Conservation (phyloP, 164 flowering plant species). For the Magnolia sinica region DNA sequence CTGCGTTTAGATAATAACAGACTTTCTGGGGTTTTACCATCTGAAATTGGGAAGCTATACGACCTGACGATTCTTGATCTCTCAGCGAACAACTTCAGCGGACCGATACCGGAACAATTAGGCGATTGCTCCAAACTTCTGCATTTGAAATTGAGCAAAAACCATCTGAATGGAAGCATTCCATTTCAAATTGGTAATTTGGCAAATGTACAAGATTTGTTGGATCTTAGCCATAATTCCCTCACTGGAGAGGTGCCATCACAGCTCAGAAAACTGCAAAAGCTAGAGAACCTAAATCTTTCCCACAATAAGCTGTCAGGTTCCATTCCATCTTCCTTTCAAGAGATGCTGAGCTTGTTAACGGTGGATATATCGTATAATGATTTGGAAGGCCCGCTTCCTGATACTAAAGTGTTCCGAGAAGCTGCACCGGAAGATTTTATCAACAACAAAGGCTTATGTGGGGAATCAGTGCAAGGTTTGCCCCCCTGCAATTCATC, state of each 20-base stretch:
- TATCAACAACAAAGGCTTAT: constrained; percentile 28
- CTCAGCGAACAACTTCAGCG: neutral
- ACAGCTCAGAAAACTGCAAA: neutral
- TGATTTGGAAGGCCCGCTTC: constrained; percentile 34
- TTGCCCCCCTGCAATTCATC: constrained; percentile 2
- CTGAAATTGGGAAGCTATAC: neutral
- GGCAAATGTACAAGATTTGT: neutral
- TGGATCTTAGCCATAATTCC: constrained; percentile 7
- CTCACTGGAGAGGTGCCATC: constrained; percentile 11
- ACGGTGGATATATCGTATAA: constrained; percentile 51
- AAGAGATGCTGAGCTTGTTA: constrained; percentile 25
- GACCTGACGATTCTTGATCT: neutral
- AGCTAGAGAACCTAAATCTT: neutral
- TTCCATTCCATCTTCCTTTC: constrained; percentile 24
- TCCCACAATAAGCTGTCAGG: constrained; percentile 1
- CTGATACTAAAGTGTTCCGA: constrained; percentile 9
- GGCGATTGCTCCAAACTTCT: neutral
- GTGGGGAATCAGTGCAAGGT: constrained; percentile 24
- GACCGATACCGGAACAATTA: neutral
- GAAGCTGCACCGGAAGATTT: constrained; percentile 5
- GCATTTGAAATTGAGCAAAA: neutral
- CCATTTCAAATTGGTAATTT: constrained; percentile 7
- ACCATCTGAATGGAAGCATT: constrained; percentile 3
- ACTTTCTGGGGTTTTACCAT: neutral
- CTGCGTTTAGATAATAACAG: neutral